Conservation (phyloP, 495 filamentous ascomycete genomes). For the Apodospora peruviana region DNA sequence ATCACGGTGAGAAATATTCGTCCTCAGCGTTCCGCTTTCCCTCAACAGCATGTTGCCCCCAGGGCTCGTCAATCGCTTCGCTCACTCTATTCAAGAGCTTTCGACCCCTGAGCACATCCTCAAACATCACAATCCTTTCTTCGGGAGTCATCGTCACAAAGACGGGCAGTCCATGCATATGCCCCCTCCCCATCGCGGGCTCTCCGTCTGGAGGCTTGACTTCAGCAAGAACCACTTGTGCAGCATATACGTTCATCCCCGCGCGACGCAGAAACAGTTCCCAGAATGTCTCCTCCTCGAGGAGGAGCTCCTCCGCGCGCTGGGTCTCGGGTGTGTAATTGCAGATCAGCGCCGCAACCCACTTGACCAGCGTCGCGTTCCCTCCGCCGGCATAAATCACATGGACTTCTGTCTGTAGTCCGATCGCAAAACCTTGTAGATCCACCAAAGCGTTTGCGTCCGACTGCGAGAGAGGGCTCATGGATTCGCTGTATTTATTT, state of each 20-base stretch:
- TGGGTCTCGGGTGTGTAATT: constrained; percentile 26
- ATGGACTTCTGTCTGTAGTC: constrained; percentile 34
- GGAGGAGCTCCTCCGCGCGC: constrained; percentile 20
- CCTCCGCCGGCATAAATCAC: constrained; percentile 55
- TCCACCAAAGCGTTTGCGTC: constrained; percentile 51
- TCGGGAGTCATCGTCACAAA: constrained; percentile 53
- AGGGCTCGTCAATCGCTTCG: constrained; percentile 27
- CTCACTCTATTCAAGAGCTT: constrained; percentile 48
- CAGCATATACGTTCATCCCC: constrained; percentile 77
- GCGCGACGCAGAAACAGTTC: constrained; percentile 67
- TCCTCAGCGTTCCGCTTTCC: no score
- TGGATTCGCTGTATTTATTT: constrained; percentile 29
- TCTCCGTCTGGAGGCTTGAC: constrained; percentile 36
- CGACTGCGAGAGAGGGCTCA: constrained; percentile 31
- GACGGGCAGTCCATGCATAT: constrained; percentile 42
- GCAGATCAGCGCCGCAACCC: constrained; percentile 48
- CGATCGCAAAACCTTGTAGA: constrained; percentile 46
- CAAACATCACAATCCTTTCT: constrained; percentile 42
- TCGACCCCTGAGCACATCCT: constrained; percentile 44
- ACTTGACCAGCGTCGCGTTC: constrained; percentile 49
- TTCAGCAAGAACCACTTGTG: constrained; percentile 58
- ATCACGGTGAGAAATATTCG: no score
- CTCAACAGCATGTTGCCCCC: no score
- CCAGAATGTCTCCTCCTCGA: constrained; percentile 57
- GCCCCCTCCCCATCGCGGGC: constrained; percentile 7